Percentiles rank a stretch among this genome's conserved stretches.
phyloP scores from a whole-genome alignment of 1,139 yeast genomes.

The Suhomyces terraborum region DNA sequence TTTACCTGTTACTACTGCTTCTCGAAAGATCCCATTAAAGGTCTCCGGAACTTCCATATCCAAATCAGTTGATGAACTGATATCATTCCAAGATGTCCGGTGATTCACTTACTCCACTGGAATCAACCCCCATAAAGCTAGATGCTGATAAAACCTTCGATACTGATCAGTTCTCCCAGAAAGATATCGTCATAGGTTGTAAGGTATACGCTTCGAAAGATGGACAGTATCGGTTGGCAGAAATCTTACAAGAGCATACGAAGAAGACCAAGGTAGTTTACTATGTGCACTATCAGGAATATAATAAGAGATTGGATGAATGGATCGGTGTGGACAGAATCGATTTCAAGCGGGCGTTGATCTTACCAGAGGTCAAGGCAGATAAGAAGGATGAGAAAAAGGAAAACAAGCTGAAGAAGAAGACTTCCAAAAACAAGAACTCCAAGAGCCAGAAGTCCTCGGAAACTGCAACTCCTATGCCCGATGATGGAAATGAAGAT shows the following conservation, averaged over 20 bases:
- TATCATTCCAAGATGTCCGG: slow-evolving; percentile 6
- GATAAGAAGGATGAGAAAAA: slow-evolving; percentile 38
- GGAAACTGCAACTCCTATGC: slow-evolving; percentile 25
- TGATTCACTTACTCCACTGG: slow-evolving; percentile 13
- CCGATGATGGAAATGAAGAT: slow-evolving; percentile 46
- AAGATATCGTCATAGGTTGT: slow-evolving; percentile 68
- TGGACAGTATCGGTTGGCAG: slow-evolving; percentile 78
- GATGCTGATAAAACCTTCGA: slow-evolving; percentile 11
- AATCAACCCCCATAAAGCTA: slow-evolving; percentile 15
- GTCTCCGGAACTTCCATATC: no score
- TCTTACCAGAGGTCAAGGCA: slow-evolving; percentile 67
- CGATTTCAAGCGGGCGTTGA: slow-evolving; percentile 66
- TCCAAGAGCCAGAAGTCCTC: slow-evolving; percentile 19
- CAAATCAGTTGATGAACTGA: neutral
- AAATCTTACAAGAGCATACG: slow-evolving; percentile 73
- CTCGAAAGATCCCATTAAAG: no score
- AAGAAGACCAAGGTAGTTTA: slow-evolving; percentile 78
- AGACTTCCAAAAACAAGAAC: slow-evolving; percentile 16
- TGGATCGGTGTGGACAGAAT: slow-evolving; percentile 80
- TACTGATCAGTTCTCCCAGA: slow-evolving; percentile 31
- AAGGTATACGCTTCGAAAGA: slow-evolving; percentile 82
- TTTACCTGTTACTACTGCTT: no score
- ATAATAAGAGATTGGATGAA: slow-evolving; percentile 87
- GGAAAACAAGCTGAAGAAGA: slow-evolving; percentile 19
- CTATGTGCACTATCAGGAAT: slow-evolving; percentile 93